phyloP scores from a whole-genome alignment of 1,284 basidiomycete species.

The Ceratobasidium sp. region DNA sequence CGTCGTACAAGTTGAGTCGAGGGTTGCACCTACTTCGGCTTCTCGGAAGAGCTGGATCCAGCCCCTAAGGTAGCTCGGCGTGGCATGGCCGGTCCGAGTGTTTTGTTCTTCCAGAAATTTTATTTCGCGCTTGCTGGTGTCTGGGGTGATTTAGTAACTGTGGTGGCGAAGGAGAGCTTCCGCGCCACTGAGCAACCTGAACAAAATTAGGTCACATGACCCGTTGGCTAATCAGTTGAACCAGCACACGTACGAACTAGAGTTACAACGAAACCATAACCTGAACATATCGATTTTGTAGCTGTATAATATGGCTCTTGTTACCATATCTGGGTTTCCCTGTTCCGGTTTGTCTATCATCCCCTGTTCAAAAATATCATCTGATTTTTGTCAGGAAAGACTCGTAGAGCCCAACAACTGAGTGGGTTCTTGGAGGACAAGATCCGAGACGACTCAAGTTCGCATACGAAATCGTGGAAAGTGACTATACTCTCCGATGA shows the following conservation, averaged over 20 bases:
- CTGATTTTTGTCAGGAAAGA: slow-evolving; percentile 77
- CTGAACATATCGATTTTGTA: not conserved
- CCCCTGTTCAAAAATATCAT: not conserved
- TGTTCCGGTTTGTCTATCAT: slow-evolving; percentile 17
- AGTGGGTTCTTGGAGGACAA: slow-evolving; percentile 67
- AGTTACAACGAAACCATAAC: no score
- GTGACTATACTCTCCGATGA: slow-evolving; percentile 85
- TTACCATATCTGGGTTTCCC: slow-evolving; percentile 93
- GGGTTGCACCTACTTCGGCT: not conserved
- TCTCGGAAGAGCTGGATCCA: not conserved
- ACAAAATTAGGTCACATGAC: slow-evolving; percentile 6
- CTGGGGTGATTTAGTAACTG: not conserved
- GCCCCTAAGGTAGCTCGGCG: not conserved
- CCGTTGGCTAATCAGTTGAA: not conserved
- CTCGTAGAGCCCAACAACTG: slow-evolving; percentile 76
- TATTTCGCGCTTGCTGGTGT: not conserved
- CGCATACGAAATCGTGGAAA: slow-evolving; percentile 56
- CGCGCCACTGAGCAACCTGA: slow-evolving; percentile 7
- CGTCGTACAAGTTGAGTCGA: not conserved
- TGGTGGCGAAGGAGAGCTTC: not conserved
- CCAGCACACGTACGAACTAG: not conserved
- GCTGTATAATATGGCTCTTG: slow-evolving; percentile 79
- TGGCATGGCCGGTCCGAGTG: not conserved
- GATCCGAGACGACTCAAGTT: slow-evolving; percentile 65
- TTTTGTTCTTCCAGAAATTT: not conserved